A percentile compares a stretch with the other conserved stretches of the same genome.
These are phyloP conservation scores for Chlamydomonas sp. DNA, from an alignment of 139 green algal genomes.

Conservation along the genomic window DNA sequence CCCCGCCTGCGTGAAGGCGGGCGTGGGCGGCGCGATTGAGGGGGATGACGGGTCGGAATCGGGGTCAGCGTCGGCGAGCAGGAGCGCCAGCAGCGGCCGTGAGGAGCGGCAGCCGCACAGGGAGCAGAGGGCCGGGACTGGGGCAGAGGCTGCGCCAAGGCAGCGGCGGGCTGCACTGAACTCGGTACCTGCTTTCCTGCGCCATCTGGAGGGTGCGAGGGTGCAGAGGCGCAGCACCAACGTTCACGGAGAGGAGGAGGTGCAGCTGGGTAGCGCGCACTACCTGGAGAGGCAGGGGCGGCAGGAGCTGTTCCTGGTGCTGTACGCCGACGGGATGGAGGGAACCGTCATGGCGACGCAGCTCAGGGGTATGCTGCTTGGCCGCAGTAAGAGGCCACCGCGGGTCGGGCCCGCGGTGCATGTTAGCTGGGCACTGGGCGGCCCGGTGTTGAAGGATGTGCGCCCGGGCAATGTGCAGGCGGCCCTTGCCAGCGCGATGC, in stretches of 20 bases:
- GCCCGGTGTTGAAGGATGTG: too few relatives aligned
- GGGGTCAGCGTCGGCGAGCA: background rate
- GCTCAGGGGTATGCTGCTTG: background rate
- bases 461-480: too few relatives aligned
- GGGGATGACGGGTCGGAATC: background rate
- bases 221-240: background rate
- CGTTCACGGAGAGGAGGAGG: background rate
- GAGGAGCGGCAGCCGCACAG: background rate
- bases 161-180: too few relatives aligned
- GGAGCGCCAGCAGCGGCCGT: background rate
- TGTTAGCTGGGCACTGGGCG: too few relatives aligned
- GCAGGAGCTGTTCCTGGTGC: background rate
- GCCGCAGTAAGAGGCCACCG: too few relatives aligned
- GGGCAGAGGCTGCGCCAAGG: too few relatives aligned
- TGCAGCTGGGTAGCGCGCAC: background rate
- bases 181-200: too few relatives aligned
- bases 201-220: too few relatives aligned
- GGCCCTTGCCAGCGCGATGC: too few relatives aligned
- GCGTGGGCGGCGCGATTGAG: background rate
- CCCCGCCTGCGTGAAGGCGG: background rate
- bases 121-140: too few relatives aligned
- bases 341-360: background rate
- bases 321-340: background rate
- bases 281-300: background rate
- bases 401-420: too few relatives aligned